Percentiles rank a stretch among this genome's conserved stretches.
Evolutionary conservation across 257 asterid species (phyloP).

Genomic region (Solanum stenotomum): DNA sequence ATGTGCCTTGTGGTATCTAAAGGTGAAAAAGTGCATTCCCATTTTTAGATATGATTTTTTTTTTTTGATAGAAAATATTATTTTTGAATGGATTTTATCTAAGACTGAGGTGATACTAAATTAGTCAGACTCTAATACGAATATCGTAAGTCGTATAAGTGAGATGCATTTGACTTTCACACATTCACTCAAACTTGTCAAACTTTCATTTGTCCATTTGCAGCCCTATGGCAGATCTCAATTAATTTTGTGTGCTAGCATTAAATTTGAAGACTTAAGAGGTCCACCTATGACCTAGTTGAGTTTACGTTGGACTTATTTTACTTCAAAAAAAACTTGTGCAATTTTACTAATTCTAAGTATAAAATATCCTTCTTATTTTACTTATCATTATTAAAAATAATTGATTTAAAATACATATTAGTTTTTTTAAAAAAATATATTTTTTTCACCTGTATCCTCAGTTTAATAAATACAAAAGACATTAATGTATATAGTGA

Average conservation of each 20-base stretch:
- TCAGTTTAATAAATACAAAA: neutral
- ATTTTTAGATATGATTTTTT: too few relatives aligned
- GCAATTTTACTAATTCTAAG: neutral
- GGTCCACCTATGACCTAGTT: neutral
- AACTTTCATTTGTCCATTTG: neutral
- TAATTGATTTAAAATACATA: neutral
- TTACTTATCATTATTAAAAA: neutral
- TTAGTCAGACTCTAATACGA: too few relatives aligned
- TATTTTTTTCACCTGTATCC: neutral
- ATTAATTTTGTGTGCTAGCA: neutral
- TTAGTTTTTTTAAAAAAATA: too few relatives aligned
- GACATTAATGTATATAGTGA: neutral
- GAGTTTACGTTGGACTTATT: neutral
- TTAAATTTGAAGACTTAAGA: neutral
- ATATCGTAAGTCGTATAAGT: neutral
- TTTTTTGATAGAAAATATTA: too few relatives aligned
- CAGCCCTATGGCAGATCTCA: neutral
- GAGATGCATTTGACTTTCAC: neutral
- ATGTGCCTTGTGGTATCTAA: too few relatives aligned
- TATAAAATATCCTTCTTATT: neutral
- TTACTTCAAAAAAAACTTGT: neutral
- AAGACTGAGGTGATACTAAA: accelerated
- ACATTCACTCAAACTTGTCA: neutral
- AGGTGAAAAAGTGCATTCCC: too few relatives aligned
- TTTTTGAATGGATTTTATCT: too few relatives aligned